Evolutionary conservation across 2,329 filamentous ascomycete species (phyloP), one percentile per base, ranked within the genome.

Genomic region (Phialophora tarda): DNA sequence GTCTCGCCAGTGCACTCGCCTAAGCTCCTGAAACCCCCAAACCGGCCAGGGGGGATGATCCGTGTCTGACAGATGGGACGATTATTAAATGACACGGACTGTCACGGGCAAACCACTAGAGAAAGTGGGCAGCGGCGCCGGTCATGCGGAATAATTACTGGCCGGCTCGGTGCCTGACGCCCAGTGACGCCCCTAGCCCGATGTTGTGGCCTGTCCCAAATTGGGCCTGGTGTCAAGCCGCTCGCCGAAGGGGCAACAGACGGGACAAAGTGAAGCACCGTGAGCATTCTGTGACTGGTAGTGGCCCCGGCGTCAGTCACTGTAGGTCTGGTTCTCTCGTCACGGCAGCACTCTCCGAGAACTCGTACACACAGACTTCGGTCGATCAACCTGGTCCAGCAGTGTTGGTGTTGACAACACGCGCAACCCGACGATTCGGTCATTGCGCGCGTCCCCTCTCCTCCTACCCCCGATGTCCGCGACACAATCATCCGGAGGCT

Each of bases 401-500:
- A 14, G 21, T 44, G 14, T 44, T 47, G 28, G 21, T 44, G 14
- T 44, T 47, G 28, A 47, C 50, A 51, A 41, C 26, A 66, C 64
- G 60, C 64, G 64, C 55, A 61, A 44, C 59, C 28, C 32, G 30
- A 54, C 56, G 41, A 34, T 34, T 48, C 50, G 55, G 21, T 30
- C 65, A 62, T 41, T 59, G 64, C 65, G 55, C 62, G 44, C 55
- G 21, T 30, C 47, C 38, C 34, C 38, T 44, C 24, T n/a, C 47
- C 68, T 62, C 64, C 48, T 34, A 69, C 47, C 68, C 65, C 64
- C 48, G 38, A 69, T 70, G 68, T 66, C 63, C 65, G 63, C 63
- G 57, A 65, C 63, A 66, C 60, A 12, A 34, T 23, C 50, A 12
- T 32, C 34, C 50, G 41, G 30, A 64, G 64, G 67, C 64, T 63